Evolutionary conservation across 495 filamentous ascomycete genomes (phyloP).

Genomic region (Poronia punctata): DNA sequence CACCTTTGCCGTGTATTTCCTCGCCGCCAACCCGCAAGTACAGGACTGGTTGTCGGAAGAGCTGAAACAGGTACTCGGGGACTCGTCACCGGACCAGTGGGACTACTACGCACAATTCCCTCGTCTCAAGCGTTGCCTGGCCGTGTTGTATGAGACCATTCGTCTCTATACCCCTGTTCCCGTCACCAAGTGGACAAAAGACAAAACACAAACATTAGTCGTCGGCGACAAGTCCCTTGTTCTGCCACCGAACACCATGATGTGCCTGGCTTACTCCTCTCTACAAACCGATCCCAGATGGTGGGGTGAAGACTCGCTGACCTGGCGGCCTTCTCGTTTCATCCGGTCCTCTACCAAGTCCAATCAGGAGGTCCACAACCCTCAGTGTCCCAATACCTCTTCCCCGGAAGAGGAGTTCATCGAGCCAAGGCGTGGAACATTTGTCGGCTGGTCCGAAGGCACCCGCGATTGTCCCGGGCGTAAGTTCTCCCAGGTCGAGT

Average conservation of each 20-base stretch:
- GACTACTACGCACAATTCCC: slow-evolving; percentile 37
- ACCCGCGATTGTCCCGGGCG: slow-evolving; percentile 39
- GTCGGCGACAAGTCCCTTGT: slow-evolving; percentile 12
- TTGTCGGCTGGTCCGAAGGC: slow-evolving; percentile 42
- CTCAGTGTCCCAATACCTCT: too few species aligned
- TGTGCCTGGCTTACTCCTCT: slow-evolving; percentile 4
- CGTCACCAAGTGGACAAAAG: slow-evolving; percentile 31
- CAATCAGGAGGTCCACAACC: too few species aligned
- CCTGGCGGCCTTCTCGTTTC: slow-evolving; percentile 27
- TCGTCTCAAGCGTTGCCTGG: slow-evolving; percentile 34
- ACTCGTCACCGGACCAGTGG: slow-evolving; percentile 26
- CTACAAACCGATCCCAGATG: slow-evolving; percentile 18
- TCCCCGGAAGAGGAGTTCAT: slow-evolving; percentile 25
- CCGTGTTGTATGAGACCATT: slow-evolving; percentile 47
- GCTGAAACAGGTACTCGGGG: slow-evolving; percentile 15
- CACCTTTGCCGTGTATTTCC: slow-evolving; percentile 39
- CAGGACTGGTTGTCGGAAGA: slow-evolving; percentile 33
- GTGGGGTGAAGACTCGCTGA: slow-evolving; percentile 22
- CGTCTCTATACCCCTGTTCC: slow-evolving; percentile 42
- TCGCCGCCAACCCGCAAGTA: slow-evolving; percentile 41
- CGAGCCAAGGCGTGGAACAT: slow-evolving; percentile 29
- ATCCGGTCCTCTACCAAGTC: too few species aligned
- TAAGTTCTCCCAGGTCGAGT: slow-evolving; percentile 47
- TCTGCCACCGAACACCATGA: slow-evolving; percentile 14
- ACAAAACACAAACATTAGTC: slow-evolving; percentile 16